phyloP scores from a whole-genome alignment of 2,329 filamentous ascomycete genomes.

The Ophiostoma novo-ulmi region DNA sequence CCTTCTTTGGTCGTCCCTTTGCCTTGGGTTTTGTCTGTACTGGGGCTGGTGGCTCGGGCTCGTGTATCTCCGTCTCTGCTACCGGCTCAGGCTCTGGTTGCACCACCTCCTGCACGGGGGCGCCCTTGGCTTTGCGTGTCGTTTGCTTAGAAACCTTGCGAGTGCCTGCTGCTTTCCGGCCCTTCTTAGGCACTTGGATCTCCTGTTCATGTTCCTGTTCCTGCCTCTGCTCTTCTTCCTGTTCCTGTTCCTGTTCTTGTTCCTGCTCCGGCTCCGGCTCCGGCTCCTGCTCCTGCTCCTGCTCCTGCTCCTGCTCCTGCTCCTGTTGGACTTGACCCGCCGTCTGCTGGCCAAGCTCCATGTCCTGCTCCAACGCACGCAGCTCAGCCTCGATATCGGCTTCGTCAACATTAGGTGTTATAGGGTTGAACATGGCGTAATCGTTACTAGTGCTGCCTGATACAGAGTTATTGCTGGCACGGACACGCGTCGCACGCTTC shows the following conservation, averaged over 20 bases:
- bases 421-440: slow-evolving; percentile 51
- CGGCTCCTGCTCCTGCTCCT: background rate
- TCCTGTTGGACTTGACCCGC: slow-evolving; percentile 29
- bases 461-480: slow-evolving; percentile 40
- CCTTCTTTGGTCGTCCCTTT: slow-evolving; percentile 16
- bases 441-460: slow-evolving; percentile 29
- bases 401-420: slow-evolving; percentile 43
- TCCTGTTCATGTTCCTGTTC: slow-evolving; percentile 38
- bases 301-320: slow-evolving; percentile 29
- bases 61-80: slow-evolving; percentile 22
- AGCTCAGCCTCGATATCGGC: slow-evolving; percentile 49
- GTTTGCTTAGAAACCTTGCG: slow-evolving; percentile 51
- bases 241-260: slow-evolving; percentile 31
- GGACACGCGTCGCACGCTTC: slow-evolving; percentile 52
- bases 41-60: slow-evolving; percentile 16
- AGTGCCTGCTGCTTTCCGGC: slow-evolving; percentile 44
- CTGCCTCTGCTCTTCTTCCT: slow-evolving; percentile 29
- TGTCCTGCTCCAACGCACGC: slow-evolving; percentile 45
- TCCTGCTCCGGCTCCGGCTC: slow-evolving; percentile 30
- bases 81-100: slow-evolving; percentile 23
- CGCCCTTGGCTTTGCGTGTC: slow-evolving; percentile 43
- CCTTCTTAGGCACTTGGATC: slow-evolving; percentile 49
- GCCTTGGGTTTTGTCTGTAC: slow-evolving; percentile 23
- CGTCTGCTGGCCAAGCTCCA: slow-evolving; percentile 34
- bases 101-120: slow-evolving; percentile 22